A percentile compares a stretch with the other conserved stretches of the same genome.
phyloP scores from a whole-genome alignment of 2,329 filamentous ascomycete genomes.

The Bipolaris zeicola region DNA sequence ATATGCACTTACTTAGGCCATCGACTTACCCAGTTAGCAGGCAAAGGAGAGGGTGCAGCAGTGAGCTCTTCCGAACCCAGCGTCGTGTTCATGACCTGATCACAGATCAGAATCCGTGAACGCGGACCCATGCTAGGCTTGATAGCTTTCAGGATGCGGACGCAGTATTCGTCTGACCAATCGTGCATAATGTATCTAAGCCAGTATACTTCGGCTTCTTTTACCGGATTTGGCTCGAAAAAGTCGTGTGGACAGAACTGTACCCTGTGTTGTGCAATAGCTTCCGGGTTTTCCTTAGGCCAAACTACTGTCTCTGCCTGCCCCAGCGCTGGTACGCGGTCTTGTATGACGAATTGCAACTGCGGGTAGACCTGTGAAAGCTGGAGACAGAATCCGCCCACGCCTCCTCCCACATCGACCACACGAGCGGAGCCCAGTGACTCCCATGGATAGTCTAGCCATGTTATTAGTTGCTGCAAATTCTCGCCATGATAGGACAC shows the following conservation, averaged over 20 bases:
- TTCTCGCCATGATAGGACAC: background rate
- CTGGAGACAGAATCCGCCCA: slow-evolving; percentile 29
- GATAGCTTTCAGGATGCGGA: slow-evolving; percentile 35
- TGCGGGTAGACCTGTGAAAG: background rate
- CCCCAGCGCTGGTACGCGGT: slow-evolving; percentile 12
- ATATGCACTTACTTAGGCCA: background rate
- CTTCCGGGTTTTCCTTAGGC: background rate
- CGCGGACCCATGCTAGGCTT: slow-evolving; percentile 34
- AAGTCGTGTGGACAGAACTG: slow-evolving; percentile 42
- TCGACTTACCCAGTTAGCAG: background rate
- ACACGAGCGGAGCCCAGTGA: slow-evolving; percentile 24
- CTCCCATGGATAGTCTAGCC: background rate
- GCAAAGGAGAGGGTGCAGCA: background rate
- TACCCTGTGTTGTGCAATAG: background rate
- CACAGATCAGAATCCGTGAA: slow-evolving; percentile 37
- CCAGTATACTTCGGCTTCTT: slow-evolving; percentile 42
- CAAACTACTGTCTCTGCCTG: background rate
- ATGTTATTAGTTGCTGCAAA: background rate
- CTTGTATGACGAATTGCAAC: slow-evolving; percentile 17
- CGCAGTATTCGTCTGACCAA: slow-evolving; percentile 36
- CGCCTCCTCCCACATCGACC: slow-evolving; percentile 43
- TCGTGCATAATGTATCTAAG: slow-evolving; percentile 43
- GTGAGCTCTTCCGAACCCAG: slow-evolving; percentile 34
- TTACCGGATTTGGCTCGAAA: slow-evolving; percentile 37
- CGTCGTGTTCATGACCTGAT: slow-evolving; percentile 39